Conservation (phyloP, 2,329 filamentous ascomycete species). For the Arthroderma sp. region DNA sequence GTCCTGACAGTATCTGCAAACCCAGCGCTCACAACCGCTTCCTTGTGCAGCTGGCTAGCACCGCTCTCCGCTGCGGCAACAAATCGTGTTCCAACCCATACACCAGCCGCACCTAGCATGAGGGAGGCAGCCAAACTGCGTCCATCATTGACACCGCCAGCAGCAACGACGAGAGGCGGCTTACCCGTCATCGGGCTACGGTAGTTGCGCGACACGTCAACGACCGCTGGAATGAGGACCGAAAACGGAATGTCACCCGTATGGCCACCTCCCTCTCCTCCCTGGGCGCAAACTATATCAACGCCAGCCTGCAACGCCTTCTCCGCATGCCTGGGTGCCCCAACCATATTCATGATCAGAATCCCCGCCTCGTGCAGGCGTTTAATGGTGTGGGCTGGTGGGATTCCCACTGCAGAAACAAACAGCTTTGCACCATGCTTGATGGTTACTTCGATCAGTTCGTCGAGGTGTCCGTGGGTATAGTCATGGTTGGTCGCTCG, state of each 20-base stretch:
- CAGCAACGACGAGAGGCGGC: slow-evolving; percentile 70
- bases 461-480: slow-evolving; percentile 75
- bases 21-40: slow-evolving; percentile 64
- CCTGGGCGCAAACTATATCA: slow-evolving; percentile 84
- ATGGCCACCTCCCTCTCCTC: slow-evolving; percentile 85
- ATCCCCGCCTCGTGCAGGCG: slow-evolving; percentile 68
- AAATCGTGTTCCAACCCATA: slow-evolving; percentile 92
- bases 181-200: slow-evolving; percentile 57
- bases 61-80: slow-evolving; percentile 72
- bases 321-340: slow-evolving; percentile 76
- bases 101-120: slow-evolving; percentile 77
- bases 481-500: slow-evolving; percentile 94
- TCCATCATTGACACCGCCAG: slow-evolving; percentile 77
- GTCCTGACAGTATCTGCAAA: slow-evolving; percentile 74
- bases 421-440: slow-evolving; percentile 74
- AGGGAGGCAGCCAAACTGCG: slow-evolving; percentile 66
- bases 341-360: slow-evolving; percentile 94
- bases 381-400: slow-evolving; percentile 60
- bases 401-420: slow-evolving; percentile 78
- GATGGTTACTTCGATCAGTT: slow-evolving; percentile 77
- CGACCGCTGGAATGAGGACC: slow-evolving; percentile 77
- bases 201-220: slow-evolving; percentile 67
- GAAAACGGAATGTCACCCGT: slow-evolving; percentile 77
- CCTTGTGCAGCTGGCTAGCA: slow-evolving; percentile 70
- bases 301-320: slow-evolving; percentile 80